Evolutionary conservation across 1,139 yeast species (phyloP).

Genomic region (Kazachstania sp.): DNA sequence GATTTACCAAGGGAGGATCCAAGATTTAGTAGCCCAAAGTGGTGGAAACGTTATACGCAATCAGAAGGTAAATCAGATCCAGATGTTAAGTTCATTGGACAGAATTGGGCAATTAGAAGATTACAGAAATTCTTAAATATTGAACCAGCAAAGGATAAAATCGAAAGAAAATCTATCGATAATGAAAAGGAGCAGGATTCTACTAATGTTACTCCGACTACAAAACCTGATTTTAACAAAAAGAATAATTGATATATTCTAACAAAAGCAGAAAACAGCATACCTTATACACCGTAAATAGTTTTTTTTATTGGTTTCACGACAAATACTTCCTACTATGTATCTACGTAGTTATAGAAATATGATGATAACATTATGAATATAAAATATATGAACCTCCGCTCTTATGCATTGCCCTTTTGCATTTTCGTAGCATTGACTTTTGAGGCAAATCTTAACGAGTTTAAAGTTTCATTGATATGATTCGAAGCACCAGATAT

Average conservation of each 20-base stretch:
- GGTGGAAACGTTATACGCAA: constrained; percentile 61
- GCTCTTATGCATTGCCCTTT: not conserved
- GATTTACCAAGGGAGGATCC: constrained; percentile 51
- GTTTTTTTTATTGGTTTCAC: too few species aligned
- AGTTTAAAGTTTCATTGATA: constrained; percentile 70
- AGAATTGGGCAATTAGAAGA: constrained; percentile 72
- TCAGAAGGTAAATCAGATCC: constrained; percentile 63
- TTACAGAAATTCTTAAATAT: constrained; percentile 47
- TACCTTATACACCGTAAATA: too few species aligned
- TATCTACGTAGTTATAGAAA: not conserved
- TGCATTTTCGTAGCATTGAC: constrained; percentile 39
- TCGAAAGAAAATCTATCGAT: constrained; percentile 10
- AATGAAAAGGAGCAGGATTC: constrained; percentile 3
- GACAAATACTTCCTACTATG: not conserved
- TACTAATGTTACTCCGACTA: not conserved
- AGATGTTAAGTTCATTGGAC: constrained; percentile 59
- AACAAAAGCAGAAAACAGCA: too few species aligned
- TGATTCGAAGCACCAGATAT: constrained; percentile 61
- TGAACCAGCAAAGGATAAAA: constrained; percentile 16
- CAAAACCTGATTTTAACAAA: constrained; percentile 1
- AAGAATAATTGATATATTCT: not conserved
- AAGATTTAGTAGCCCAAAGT: constrained; percentile 55
- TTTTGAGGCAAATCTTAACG: constrained; percentile 82
- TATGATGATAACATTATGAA: not conserved
- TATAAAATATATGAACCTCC: not conserved